A percentile compares a stretch with the other conserved stretches of the same genome.
Evolutionary conservation across 2,329 filamentous ascomycete genomes (phyloP).

Genomic region (Exophiala sp.): DNA sequence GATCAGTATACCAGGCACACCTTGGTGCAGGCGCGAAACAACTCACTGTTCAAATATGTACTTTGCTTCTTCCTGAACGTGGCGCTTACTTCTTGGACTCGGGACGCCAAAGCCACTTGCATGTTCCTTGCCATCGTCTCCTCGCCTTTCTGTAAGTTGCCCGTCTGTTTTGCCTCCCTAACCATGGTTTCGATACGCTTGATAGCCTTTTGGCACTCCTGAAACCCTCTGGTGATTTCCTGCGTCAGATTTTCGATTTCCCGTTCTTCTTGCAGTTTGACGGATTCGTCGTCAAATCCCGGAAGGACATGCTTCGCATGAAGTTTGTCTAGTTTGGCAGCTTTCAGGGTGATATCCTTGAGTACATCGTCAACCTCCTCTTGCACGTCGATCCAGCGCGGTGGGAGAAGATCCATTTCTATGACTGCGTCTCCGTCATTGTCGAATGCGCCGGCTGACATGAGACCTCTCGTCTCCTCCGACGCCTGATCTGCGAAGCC

Average conservation of each 20-base stretch:
- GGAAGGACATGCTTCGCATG: slow-evolving; percentile 97
- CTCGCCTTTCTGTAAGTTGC: slow-evolving; percentile 68
- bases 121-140: slow-evolving; percentile 96
- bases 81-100: slow-evolving; percentile 87
- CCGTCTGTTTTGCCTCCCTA: slow-evolving; percentile 66
- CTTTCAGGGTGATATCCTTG: slow-evolving; percentile 71
- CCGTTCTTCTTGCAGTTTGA: slow-evolving; percentile 77
- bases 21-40: neutral
- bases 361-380: slow-evolving; percentile 87
- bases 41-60: slow-evolving; percentile 82
- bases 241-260: slow-evolving; percentile 89
- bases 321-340: slow-evolving; percentile 77
- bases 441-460: slow-evolving; percentile 68
- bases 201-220: slow-evolving; percentile 83
- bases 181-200: slow-evolving; percentile 84
- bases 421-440: slow-evolving; percentile 93
- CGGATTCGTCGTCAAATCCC: slow-evolving; percentile 90
- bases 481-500: slow-evolving; percentile 57
- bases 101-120: slow-evolving; percentile 78
- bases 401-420: slow-evolving; percentile 94
- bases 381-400: slow-evolving; percentile 90
- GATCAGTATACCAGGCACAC: neutral
- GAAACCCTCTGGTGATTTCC: slow-evolving; percentile 81
- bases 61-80: slow-evolving; percentile 96
- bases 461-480: slow-evolving; percentile 72